Base-by-base conservation (phyloP, 108 stramenopile genomes). In the Pinguiococcus pyrenoidosus region DNA sequence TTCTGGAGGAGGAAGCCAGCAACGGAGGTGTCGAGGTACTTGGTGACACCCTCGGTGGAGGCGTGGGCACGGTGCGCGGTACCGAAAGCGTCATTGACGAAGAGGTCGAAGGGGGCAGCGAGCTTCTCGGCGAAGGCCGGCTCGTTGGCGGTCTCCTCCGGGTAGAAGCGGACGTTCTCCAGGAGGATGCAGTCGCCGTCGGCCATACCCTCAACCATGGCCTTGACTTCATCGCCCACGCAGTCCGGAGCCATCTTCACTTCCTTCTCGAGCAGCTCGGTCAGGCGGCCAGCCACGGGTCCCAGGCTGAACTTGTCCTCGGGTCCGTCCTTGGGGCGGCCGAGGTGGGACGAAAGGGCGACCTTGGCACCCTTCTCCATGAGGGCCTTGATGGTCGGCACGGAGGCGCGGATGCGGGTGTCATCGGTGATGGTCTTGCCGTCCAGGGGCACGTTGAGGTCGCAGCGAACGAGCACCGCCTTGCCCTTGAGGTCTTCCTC, bases 1-100 rank as follows among this genome's bases (percentile, higher is more conserved):
- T 95, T 95, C 54, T 94, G 87, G 26, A 96, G 59, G n/a, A 69
- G 53, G 59, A 69, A 69, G 20, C 69, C 69, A 7, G 69, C 69
- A 0, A 71, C 69, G 27, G 66, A 49, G 12, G 61, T 55, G 4
- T 46, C 30, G 20, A 71, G 54, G 60, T 27, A 64, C 46, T 61
- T 62, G 40, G 68, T 69, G 6, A 99, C 90, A 36, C 97, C 97
- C 33, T 80, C 97, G 22, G 89, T 99, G 33, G 86, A 88, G 39
- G 80, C 82, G 70, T 99, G 97, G 7, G 92, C 97, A 18, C 97
- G 81, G 67, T 96, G 97, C 21, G 97, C 92, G 25, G 97, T 99
- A 24, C 97, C 97, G 59, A 99, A 99, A 28, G 97, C 97, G 65
- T 99, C 97, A 81, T 90, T 95, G 36, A 95, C 92, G 70, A 85